Evolutionary conservation across 352 stramenopile genomes (phyloP).

Genomic region (Pythium coloratum): DNA sequence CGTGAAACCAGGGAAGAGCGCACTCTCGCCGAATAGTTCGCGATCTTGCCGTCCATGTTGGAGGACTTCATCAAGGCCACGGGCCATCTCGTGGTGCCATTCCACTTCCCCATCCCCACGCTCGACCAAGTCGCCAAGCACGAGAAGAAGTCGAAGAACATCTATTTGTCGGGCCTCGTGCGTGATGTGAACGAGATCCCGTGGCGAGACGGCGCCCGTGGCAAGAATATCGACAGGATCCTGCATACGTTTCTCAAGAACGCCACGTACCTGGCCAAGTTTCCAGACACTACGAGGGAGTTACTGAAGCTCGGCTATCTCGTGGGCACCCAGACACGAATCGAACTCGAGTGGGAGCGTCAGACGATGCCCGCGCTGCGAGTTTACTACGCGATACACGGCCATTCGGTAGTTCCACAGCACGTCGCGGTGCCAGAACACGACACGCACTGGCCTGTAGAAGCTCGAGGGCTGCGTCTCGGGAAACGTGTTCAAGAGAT

Average conservation of each 20-base stretch:
- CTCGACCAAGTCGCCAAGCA: background rate
- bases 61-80: background rate
- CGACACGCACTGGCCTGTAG: background rate
- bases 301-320: too few species aligned
- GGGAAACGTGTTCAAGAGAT: background rate
- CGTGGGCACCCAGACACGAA: background rate
- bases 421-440: background rate
- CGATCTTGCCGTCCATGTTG: background rate
- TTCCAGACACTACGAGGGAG: background rate
- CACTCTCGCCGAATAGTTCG: background rate
- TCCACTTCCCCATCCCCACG: background rate
- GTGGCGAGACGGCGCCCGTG: background rate
- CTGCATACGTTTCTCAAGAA: background rate
- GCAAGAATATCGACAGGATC: background rate
- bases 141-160: background rate
- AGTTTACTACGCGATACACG: background rate
- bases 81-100: background rate
- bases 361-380: background rate
- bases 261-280: background rate
- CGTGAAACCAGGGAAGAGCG: too few species aligned
- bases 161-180: background rate
- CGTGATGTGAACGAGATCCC: background rate
- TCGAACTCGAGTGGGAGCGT: background rate
- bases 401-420: background rate
- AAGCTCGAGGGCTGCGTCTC: background rate